Evolutionary conservation across 2,329 filamentous ascomycete species (phyloP).

Genomic region (Curvularia sp.): DNA sequence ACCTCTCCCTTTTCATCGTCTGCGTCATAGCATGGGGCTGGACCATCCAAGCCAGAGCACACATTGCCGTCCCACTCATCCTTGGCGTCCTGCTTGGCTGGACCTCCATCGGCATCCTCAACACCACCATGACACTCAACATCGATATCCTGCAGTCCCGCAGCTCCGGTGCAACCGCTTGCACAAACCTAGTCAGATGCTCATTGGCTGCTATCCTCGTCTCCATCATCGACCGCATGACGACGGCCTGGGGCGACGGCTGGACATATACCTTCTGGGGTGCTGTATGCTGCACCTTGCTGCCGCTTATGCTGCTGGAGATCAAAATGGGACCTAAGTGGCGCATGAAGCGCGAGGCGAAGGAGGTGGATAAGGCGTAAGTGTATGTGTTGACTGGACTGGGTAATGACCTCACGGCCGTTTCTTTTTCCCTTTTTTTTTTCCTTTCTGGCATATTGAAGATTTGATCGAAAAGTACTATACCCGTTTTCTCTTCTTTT

Average conservation of each 20-base stretch:
- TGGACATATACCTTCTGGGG: slow-evolving; percentile 42
- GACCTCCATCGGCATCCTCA: slow-evolving; percentile 39
- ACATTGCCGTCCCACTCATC: slow-evolving; percentile 34
- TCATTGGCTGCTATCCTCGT: slow-evolving; percentile 35
- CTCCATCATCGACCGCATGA: slow-evolving; percentile 37
- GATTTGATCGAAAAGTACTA: slow-evolving; percentile 10
- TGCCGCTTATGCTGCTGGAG: slow-evolving; percentile 40
- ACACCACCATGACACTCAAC: slow-evolving; percentile 41
- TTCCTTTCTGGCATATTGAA: not conserved
- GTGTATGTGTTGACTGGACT: not conserved
- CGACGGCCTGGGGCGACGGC: slow-evolving; percentile 27
- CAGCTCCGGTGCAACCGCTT: slow-evolving; percentile 37
- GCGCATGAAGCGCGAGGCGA: slow-evolving; percentile 29
- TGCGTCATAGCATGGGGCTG: slow-evolving; percentile 40
- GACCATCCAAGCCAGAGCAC: slow-evolving; percentile 29
- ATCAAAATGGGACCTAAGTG: slow-evolving; percentile 37
- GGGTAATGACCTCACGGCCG: slow-evolving; percentile 3
- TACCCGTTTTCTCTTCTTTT: slow-evolving; percentile 6
- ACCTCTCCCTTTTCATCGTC: slow-evolving; percentile 35
- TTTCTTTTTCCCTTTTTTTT: not conserved
- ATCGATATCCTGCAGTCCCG: slow-evolving; percentile 39
- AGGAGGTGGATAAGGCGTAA: slow-evolving; percentile 21
- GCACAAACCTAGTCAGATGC: slow-evolving; percentile 38
- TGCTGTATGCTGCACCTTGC: slow-evolving; percentile 28
- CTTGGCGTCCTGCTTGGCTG: slow-evolving; percentile 34